Conservation (phyloP, 2,329 filamentous ascomycete genomes). For the Sporothrix brasiliensis region DNA sequence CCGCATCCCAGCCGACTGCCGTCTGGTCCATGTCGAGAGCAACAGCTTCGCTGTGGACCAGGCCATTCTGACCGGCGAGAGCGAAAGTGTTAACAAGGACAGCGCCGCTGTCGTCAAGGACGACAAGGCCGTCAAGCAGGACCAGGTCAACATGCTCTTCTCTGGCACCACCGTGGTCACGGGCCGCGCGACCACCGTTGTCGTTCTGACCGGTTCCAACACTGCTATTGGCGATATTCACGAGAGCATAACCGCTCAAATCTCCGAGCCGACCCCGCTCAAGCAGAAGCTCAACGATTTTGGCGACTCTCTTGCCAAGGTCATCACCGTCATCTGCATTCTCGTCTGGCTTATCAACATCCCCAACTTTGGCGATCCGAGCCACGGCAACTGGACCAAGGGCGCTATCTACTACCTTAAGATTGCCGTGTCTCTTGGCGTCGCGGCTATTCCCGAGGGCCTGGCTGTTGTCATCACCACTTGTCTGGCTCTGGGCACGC, state of each 20-base stretch:
- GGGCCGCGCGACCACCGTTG: constrained; percentile 86
- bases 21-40: constrained; percentile 86
- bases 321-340: constrained; percentile 95
- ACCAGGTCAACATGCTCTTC: constrained; percentile 97
- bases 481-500: constrained; percentile 90
- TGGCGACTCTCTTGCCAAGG: constrained; percentile 92
- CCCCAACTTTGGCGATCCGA: constrained; percentile 91
- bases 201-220: constrained; percentile 83
- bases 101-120: constrained; percentile 68
- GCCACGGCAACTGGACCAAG: constrained; percentile 91
- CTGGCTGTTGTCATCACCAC: constrained; percentile 99
- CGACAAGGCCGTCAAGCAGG: constrained; percentile 87
- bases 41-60: constrained; percentile 98
- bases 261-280: constrained; percentile 92
- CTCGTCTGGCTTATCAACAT: constrained; percentile 99
- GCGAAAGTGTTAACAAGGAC: constrained; percentile 93
- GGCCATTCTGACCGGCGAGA: constrained; percentile 95
- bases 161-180: constrained; percentile 97
- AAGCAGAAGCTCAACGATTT: constrained; percentile 99
- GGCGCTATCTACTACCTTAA: constrained; percentile 99
- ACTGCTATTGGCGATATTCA: constrained; percentile 99
- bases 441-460: constrained; percentile 96
- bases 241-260: constrained; percentile 96
- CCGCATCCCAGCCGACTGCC: constrained; percentile 91
- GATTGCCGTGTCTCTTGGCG: constrained; percentile 96